A percentile compares a stretch with the other conserved stretches of the same genome.
phyloP scores from a whole-genome alignment of 805 yeast genomes.

The Candida caryicola region DNA sequence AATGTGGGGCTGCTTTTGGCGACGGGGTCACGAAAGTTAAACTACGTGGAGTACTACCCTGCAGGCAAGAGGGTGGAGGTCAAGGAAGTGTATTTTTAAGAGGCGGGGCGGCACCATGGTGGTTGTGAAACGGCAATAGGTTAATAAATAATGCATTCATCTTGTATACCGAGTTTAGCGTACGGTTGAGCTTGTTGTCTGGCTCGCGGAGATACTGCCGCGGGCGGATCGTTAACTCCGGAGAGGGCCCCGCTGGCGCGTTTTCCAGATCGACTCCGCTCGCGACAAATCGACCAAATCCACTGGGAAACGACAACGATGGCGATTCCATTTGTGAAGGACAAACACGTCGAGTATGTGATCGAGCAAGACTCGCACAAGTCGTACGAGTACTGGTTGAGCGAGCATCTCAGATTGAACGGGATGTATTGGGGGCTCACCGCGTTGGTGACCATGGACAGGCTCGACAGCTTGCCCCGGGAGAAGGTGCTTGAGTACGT shows the following conservation, averaged over 20 bases:
- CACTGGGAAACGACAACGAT: too few species aligned
- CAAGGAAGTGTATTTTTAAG: conserved; percentile 43
- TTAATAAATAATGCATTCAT: too few species aligned
- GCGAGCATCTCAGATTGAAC: conserved; percentile 85
- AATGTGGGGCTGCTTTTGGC: conserved; percentile 48
- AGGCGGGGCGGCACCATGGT: too few species aligned
- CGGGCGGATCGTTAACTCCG: too few species aligned
- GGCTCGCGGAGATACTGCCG: too few species aligned
- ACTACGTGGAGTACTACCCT: conserved; percentile 74
- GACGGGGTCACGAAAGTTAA: conserved; percentile 39
- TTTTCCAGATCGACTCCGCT: too few species aligned
- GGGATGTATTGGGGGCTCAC: conserved; percentile 96
- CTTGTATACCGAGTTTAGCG: too few species aligned
- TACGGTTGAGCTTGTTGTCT: too few species aligned
- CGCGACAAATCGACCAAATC: too few species aligned
- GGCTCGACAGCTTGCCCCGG: conserved; percentile 49
- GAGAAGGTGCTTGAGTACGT: conserved; percentile 69
- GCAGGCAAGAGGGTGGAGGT: conserved; percentile 49
- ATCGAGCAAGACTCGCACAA: conserved; percentile 36
- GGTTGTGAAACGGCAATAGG: too few species aligned
- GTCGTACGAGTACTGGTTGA: conserved; percentile 79
- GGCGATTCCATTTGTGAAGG: conserved; percentile 3
- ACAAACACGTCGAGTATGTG: conserved; percentile 36
- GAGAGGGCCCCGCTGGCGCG: too few species aligned
- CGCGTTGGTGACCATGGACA: conserved; percentile 60